phyloP scores from a whole-genome alignment of 208 protist genomes.

The Leishmania aethiopica region DNA sequence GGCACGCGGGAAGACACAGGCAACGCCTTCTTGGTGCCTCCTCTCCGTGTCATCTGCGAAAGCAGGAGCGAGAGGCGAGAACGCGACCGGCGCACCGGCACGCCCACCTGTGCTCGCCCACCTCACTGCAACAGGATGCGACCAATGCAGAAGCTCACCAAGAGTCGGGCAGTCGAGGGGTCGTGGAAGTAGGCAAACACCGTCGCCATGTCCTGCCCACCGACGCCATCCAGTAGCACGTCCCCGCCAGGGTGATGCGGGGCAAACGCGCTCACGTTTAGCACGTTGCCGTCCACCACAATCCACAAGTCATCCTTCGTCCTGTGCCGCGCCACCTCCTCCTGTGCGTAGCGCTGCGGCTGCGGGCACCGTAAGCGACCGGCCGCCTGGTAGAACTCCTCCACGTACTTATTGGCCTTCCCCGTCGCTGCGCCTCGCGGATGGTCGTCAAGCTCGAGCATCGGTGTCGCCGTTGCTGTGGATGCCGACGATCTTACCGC shows the following conservation, averaged over 20 bases:
- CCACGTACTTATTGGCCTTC: conserved; percentile 17
- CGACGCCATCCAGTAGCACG: conserved; percentile 59
- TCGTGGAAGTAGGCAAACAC: conserved; percentile 65
- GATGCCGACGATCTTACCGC: not conserved
- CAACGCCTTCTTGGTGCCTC: not conserved
- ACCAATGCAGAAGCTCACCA: conserved; percentile 74
- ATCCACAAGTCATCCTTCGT: conserved; percentile 65
- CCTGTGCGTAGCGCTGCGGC: conserved; percentile 37
- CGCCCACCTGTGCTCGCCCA: not conserved
- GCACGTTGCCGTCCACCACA: conserved; percentile 72
- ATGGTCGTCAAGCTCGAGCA: not conserved
- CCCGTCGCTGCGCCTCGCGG: not conserved
- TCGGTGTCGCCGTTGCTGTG: not conserved
- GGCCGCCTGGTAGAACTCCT: conserved; percentile 39
- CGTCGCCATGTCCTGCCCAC: conserved; percentile 58
- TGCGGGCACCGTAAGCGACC: conserved; percentile 58
- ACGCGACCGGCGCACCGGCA: not conserved
- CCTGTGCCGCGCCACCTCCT: conserved; percentile 55
- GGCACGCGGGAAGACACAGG: not conserved
- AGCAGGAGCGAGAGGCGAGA: not conserved
- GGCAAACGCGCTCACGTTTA: conserved; percentile 70
- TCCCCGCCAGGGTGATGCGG: conserved; percentile 65
- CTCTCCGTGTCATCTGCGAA: not conserved
- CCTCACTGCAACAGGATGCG: conserved; percentile 9
- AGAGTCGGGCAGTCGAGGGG: conserved; percentile 41